phyloP scores from a whole-genome alignment of 805 yeast genomes.

The Monosporozyma aerobia region DNA sequence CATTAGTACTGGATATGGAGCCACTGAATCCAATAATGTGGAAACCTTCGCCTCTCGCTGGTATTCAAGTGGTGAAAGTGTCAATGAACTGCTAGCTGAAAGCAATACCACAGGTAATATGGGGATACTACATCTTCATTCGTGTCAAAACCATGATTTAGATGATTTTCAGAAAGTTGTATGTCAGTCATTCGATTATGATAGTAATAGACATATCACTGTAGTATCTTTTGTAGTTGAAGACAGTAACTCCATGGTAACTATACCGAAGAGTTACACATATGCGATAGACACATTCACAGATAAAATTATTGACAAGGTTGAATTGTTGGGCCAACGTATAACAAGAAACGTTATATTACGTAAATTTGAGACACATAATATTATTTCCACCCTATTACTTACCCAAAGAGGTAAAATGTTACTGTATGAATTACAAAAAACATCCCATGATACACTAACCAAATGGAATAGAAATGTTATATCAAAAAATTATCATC shows the following conservation, averaged over 20 bases:
- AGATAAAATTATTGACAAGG: constrained; percentile 12
- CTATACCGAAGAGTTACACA: not conserved
- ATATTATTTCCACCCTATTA: constrained; percentile 13
- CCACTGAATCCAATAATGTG: not conserved
- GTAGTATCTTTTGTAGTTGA: not conserved
- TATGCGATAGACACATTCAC: constrained; percentile 3
- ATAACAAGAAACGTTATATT: constrained; percentile 12
- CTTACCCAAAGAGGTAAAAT: constrained; percentile 19
- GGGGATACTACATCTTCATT: not conserved
- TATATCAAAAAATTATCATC: constrained; percentile 13
- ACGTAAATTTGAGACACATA: constrained; percentile 6
- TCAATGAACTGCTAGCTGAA: not conserved
- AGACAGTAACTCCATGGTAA: not conserved
- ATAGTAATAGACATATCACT: not conserved
- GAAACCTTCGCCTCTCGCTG: constrained; percentile 2
- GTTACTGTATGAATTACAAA: constrained; percentile 17
- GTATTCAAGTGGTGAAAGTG: constrained; percentile 1
- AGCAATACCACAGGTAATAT: not conserved
- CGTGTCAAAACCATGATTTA: not conserved
- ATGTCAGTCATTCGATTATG: constrained; percentile 5
- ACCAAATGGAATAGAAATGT: constrained; percentile 12
- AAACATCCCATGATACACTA: constrained; percentile 3
- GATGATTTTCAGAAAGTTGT: not conserved
- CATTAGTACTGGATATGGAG: not conserved
- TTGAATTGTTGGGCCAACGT: constrained; percentile 17